A percentile compares a stretch with the other conserved stretches of the same genome.
Evolutionary conservation across 2,329 filamentous ascomycete species (phyloP).

Genomic region (Colletotrichum musicola): DNA sequence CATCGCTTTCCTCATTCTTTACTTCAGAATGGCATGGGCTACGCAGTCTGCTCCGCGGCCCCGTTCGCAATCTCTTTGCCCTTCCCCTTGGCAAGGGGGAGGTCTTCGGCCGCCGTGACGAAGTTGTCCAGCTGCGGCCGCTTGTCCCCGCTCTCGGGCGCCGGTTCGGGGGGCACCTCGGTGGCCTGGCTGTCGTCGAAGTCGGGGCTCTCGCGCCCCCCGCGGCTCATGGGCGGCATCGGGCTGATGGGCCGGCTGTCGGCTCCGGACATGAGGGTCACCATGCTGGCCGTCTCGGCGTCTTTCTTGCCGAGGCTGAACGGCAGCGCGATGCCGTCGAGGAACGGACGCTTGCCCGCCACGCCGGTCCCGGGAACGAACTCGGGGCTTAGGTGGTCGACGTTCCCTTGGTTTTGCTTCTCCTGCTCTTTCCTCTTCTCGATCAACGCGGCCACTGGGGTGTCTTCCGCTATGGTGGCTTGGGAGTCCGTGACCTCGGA

Average conservation of each 20-base stretch:
- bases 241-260: conserved; percentile 52
- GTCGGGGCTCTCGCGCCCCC: not conserved
- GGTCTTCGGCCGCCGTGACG: conserved; percentile 63
- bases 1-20: not conserved
- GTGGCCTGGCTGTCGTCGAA: conserved; percentile 9
- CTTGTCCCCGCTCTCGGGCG: conserved; percentile 6
- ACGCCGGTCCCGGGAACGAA: conserved; percentile 62
- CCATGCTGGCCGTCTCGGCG: conserved; percentile 76
- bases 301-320: conserved; percentile 74
- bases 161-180: conserved; percentile 3
- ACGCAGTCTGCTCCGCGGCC: conserved; percentile 6
- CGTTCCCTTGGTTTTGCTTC: conserved; percentile 39
- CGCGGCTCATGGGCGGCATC: conserved; percentile 22
- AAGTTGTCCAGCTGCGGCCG: conserved; percentile 66
- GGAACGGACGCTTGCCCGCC: conserved; percentile 73
- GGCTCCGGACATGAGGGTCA: conserved; percentile 69
- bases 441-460: conserved; percentile 58
- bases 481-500: conserved; percentile 41
- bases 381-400: conserved; percentile 58
- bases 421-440: conserved; percentile 56
- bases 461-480: conserved; percentile 51
- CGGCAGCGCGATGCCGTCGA: conserved; percentile 78
- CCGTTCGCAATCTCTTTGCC: conserved; percentile 25
- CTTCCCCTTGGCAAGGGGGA: conserved; percentile 46
- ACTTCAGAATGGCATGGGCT: not conserved